Conservation (phyloP, 768 basidiomycete genomes). For the Macrolepiota albuminosa region DNA sequence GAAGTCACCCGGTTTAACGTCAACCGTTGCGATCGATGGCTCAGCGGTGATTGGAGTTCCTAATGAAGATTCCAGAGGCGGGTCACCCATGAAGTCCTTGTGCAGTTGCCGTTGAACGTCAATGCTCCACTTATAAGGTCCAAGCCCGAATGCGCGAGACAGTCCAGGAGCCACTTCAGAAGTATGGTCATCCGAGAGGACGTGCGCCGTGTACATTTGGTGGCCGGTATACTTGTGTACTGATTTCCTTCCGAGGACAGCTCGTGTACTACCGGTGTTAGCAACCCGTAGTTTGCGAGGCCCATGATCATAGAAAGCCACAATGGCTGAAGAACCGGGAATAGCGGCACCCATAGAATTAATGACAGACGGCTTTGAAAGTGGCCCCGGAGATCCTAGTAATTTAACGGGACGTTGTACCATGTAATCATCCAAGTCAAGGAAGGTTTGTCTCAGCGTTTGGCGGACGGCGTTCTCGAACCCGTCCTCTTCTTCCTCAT, state of each 20-base stretch:
- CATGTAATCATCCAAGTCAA: not conserved
- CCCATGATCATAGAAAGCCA: slow-evolving; percentile 3
- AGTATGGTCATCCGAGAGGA: slow-evolving; percentile 3
- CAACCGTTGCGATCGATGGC: slow-evolving; percentile 42
- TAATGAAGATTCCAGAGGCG: not conserved
- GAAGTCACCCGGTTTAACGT: slow-evolving; percentile 45
- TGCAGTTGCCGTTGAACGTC: slow-evolving; percentile 3
- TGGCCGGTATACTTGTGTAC: not conserved
- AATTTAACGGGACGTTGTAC: not conserved
- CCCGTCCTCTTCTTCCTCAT: not conserved
- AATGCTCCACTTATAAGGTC: slow-evolving; percentile 5
- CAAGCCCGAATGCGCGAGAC: slow-evolving; percentile 3
- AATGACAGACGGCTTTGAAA: not conserved
- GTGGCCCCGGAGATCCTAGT: not conserved
- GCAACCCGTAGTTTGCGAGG: slow-evolving; percentile 5
- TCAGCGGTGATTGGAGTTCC: slow-evolving; percentile 10
- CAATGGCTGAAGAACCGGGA: slow-evolving; percentile 4
- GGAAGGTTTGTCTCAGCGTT: slow-evolving; percentile 1
- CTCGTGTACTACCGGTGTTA: slow-evolving; percentile 1
- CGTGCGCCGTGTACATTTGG: not conserved
- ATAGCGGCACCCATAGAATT: not conserved
- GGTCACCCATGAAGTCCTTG: slow-evolving; percentile 3
- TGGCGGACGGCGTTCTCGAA: not conserved
- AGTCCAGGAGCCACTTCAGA: not conserved
- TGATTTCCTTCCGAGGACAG: slow-evolving; percentile 3